A percentile compares a stretch with the other conserved stretches of the same genome.
These are phyloP conservation scores for Apiotrichum domesticum DNA, from an alignment of 1,284 basidiomycete species.

Conservation along the genomic window DNA sequence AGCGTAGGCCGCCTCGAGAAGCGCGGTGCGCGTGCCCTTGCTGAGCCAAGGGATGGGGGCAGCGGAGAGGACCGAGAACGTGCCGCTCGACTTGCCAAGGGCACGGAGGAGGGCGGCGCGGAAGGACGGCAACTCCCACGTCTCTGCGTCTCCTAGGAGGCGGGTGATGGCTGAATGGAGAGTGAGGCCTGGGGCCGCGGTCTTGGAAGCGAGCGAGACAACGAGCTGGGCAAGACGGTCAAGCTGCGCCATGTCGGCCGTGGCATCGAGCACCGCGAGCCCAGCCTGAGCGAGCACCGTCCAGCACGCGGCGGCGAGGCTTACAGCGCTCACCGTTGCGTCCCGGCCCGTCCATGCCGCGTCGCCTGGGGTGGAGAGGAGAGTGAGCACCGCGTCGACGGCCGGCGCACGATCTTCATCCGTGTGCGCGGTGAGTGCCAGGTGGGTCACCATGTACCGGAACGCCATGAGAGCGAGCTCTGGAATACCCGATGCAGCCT, in stretches of 20 bases:
- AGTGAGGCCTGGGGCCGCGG: neutral
- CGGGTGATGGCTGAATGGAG: neutral
- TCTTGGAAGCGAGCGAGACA: neutral
- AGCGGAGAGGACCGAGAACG: constrained; percentile 13
- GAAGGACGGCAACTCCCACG: constrained; percentile 14
- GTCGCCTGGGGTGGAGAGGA: neutral
- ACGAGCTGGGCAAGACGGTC: constrained; percentile 6
- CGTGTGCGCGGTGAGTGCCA: constrained; percentile 6
- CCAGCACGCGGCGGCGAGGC: constrained; percentile 21
- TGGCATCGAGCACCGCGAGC: constrained; percentile 16
- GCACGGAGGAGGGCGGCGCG: constrained; percentile 13
- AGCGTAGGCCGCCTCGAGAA: constrained; percentile 16
- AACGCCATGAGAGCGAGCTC: constrained; percentile 13
- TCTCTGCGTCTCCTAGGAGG: constrained; percentile 12
- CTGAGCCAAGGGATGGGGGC: constrained; percentile 14
- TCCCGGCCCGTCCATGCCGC: constrained; percentile 12
- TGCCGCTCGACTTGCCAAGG: constrained; percentile 1
- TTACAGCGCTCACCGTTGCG: constrained; percentile 5
- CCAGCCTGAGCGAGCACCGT: constrained; percentile 19
- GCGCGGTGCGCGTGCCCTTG: constrained; percentile 9
- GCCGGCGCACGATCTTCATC: neutral
- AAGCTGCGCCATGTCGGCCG: constrained; percentile 9
- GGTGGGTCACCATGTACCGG: constrained; percentile 11
- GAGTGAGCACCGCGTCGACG: constrained; percentile 10
- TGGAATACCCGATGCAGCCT: neutral